These are phyloP conservation scores for Debaryomyces sp. DNA, from an alignment of 1,139 yeast species.

Conservation along the genomic window DNA sequence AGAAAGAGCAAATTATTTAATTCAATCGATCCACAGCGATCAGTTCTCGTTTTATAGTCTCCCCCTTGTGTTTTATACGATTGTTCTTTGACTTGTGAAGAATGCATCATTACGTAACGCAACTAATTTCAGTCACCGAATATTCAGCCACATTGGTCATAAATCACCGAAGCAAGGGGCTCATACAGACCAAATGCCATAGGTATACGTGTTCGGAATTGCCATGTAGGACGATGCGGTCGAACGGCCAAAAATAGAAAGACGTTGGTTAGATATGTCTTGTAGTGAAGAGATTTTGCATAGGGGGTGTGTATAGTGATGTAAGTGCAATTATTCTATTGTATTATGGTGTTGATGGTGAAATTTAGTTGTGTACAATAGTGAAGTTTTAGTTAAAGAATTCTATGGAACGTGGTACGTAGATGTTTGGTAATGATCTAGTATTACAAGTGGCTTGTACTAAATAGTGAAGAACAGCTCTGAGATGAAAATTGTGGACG, in stretches of 20 bases:
- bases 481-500: too few species aligned
- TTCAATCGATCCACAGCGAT: neutral
- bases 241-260: neutral
- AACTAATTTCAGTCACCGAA: slow-evolving; percentile 1
- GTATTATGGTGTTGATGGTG: neutral
- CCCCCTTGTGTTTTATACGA: neutral
- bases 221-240: neutral
- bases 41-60: slow-evolving; percentile 1
- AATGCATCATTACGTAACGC: slow-evolving; percentile 6
- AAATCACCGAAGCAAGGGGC: neutral
- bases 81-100: neutral
- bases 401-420: too few species aligned
- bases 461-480: neutral
- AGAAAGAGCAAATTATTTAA: neutral
- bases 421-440: neutral
- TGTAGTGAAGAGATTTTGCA: neutral
- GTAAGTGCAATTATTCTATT: neutral
- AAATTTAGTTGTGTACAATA: too few species aligned
- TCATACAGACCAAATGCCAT: neutral
- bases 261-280: neutral
- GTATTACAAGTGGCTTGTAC: neutral
- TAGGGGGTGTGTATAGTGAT: neutral
- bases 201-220: neutral
- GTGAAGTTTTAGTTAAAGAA: too few species aligned
- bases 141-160: neutral